These are phyloP conservation scores for Mycena metata DNA, from an alignment of 768 basidiomycete species.

Conservation along the genomic window DNA sequence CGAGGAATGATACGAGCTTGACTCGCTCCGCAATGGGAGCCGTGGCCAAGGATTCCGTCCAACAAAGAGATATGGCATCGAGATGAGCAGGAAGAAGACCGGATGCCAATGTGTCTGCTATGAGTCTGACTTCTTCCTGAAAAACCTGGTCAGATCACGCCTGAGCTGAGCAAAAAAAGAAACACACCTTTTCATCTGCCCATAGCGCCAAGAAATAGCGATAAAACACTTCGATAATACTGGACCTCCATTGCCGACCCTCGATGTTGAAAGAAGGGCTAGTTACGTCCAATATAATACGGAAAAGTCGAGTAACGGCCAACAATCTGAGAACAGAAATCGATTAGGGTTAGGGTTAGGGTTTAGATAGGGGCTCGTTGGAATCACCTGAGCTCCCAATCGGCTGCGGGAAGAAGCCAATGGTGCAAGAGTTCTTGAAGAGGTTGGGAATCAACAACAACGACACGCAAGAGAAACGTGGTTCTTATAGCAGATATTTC, in stretches of 20 bases:
- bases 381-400: conserved; percentile 67
- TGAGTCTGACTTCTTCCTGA: conserved; percentile 78
- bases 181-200: conserved; percentile 70
- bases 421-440: conserved; percentile 65
- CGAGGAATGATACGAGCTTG: conserved; percentile 71
- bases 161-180: not conserved
- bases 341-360: not conserved
- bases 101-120: conserved; percentile 69
- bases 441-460: conserved; percentile 75
- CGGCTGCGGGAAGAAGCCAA: conserved; percentile 50
- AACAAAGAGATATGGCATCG: conserved; percentile 74
- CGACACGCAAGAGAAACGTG: conserved; percentile 66
- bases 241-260: conserved; percentile 77
- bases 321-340: conserved; percentile 56
- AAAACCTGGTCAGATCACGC: not conserved
- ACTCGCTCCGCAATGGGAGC: conserved; percentile 70
- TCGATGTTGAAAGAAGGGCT: conserved; percentile 73
- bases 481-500: conserved; percentile 69
- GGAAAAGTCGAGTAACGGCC: conserved; percentile 69
- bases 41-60: conserved; percentile 71
- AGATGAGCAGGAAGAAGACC: conserved; percentile 77
- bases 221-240: conserved; percentile 69
- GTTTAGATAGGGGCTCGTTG: conserved; percentile 29
- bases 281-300: conserved; percentile 74
- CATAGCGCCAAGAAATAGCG: conserved; percentile 74